Evolutionary conservation across 257 asterid genomes (phyloP).

Genomic region (Avicennia marina): DNA sequence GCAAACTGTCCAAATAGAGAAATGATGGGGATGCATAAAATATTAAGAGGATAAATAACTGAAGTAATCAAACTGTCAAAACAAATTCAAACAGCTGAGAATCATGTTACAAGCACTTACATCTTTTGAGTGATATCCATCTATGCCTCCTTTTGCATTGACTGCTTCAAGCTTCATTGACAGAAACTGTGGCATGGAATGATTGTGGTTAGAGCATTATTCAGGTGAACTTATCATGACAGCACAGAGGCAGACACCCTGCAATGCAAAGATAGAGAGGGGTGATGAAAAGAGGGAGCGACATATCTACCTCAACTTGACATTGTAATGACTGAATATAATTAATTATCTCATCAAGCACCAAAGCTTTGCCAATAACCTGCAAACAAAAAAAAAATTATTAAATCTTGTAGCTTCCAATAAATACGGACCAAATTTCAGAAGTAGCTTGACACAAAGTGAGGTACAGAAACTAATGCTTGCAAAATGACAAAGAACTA

Average conservation of each 20-base stretch:
- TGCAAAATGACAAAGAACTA: neutral
- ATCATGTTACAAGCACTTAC: slow-evolving; percentile 33
- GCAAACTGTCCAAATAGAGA: slow-evolving; percentile 32
- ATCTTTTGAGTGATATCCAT: slow-evolving; percentile 65
- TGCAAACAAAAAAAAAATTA: slow-evolving; percentile 12
- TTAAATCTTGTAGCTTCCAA: neutral
- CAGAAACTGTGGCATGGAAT: slow-evolving; percentile 49
- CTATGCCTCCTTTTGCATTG: slow-evolving; percentile 53
- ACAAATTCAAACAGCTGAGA: neutral
- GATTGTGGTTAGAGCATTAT: neutral
- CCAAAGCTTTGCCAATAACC: slow-evolving; percentile 92
- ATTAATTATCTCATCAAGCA: slow-evolving; percentile 88
- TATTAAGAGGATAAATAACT: neutral
- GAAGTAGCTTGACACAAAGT: neutral
- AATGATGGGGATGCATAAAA: neutral
- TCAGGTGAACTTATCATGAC: neutral
- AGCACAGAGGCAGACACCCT: neutral
- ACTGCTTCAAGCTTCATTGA: slow-evolving; percentile 99
- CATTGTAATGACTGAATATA: slow-evolving; percentile 82
- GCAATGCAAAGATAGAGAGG: neutral
- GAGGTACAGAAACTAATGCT: neutral
- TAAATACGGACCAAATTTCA: neutral
- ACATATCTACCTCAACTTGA: slow-evolving; percentile 86
- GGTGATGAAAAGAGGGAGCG: neutral
- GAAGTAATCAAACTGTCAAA: too few species aligned